Percentiles rank a stretch among this genome's conserved stretches.
phyloP scores from a whole-genome alignment of 305 asterid genomes.

The Plantago rigida region DNA sequence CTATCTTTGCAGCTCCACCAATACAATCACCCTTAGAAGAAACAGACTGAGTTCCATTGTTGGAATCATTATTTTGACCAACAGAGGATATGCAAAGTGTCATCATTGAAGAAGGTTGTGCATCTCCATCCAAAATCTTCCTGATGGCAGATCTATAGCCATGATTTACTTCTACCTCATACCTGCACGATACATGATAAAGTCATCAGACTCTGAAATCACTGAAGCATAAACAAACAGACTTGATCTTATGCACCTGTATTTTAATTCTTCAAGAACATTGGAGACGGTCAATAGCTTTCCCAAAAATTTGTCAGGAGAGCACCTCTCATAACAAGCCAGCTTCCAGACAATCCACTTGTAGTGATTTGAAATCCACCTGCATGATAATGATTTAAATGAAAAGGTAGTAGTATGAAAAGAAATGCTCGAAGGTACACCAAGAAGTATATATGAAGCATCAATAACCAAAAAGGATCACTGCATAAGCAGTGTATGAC shows the following conservation, averaged over 20 bases:
- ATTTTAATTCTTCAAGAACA: slow-evolving; percentile 79
- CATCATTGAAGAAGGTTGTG: slow-evolving; percentile 70
- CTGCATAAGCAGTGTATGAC: not conserved
- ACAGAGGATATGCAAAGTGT: slow-evolving; percentile 76
- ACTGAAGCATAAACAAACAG: slow-evolving; percentile 18
- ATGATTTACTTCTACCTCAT: slow-evolving; percentile 82
- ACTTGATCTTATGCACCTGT: slow-evolving; percentile 42
- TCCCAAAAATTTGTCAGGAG: slow-evolving; percentile 59
- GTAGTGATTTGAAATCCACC: slow-evolving; percentile 90
- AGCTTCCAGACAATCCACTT: slow-evolving; percentile 96
- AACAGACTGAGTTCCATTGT: slow-evolving; percentile 35
- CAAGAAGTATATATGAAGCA: slow-evolving; percentile 18
- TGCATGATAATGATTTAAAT: slow-evolving; percentile 25
- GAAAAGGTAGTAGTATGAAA: slow-evolving; percentile 11
- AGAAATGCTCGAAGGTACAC: slow-evolving; percentile 10
- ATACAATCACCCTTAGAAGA: slow-evolving; percentile 29
- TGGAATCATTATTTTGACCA: slow-evolving; percentile 31
- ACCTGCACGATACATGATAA: slow-evolving; percentile 37
- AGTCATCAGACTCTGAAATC: slow-evolving; percentile 24
- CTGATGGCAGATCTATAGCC: slow-evolving; percentile 86
- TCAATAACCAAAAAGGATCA: slow-evolving; percentile 11
- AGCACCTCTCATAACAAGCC: slow-evolving; percentile 79
- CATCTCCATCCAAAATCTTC: slow-evolving; percentile 81
- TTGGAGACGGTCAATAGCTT: slow-evolving; percentile 56
- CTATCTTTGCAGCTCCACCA: slow-evolving; percentile 43